These are phyloP conservation scores for Peterozyma xylosa DNA, from an alignment of 805 yeast genomes.

Conservation along the genomic window DNA sequence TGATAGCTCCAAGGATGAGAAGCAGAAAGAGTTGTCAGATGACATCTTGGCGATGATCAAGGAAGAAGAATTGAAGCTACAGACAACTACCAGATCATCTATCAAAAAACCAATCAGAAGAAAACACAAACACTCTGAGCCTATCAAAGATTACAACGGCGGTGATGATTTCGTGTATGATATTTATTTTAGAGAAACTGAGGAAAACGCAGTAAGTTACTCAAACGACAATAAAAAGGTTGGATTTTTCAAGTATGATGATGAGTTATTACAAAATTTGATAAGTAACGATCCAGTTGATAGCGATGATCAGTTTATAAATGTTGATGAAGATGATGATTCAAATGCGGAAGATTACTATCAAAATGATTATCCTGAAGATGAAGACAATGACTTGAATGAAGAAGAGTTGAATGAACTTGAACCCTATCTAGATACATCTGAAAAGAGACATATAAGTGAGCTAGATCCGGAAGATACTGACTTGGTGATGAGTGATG, in stretches of 20 bases:
- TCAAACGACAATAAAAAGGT: slow-evolving; percentile 23
- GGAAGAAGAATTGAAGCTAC: slow-evolving; percentile 1
- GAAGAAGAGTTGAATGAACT: slow-evolving; percentile 4
- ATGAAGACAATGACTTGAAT: slow-evolving; percentile 57
- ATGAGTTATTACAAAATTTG: slow-evolving; percentile 32
- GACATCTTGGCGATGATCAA: slow-evolving; percentile 4
- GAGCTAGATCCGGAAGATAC: slow-evolving; percentile 8
- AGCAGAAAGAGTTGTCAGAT: slow-evolving; percentile 62
- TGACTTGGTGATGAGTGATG: slow-evolving; percentile 26
- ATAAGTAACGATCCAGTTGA: slow-evolving; percentile 31
- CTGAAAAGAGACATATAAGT: slow-evolving; percentile 1
- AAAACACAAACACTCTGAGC: slow-evolving; percentile 4
- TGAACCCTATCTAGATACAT: not conserved
- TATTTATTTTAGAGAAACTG: slow-evolving; percentile 65
- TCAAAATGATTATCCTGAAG: slow-evolving; percentile 91
- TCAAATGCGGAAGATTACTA: slow-evolving; percentile 90
- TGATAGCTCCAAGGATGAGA: slow-evolving; percentile 20
- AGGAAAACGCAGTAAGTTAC: slow-evolving; percentile 33
- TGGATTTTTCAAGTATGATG: slow-evolving; percentile 49
- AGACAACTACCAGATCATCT: not conserved
- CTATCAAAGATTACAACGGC: slow-evolving; percentile 1
- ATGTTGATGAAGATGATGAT: slow-evolving; percentile 63
- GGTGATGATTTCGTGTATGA: slow-evolving; percentile 79
- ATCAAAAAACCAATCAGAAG: slow-evolving; percentile 7
- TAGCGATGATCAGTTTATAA: slow-evolving; percentile 15